Evolutionary conservation across 169 alveolate species (phyloP).

Genomic region (Perkinsus chesapeaki): DNA sequence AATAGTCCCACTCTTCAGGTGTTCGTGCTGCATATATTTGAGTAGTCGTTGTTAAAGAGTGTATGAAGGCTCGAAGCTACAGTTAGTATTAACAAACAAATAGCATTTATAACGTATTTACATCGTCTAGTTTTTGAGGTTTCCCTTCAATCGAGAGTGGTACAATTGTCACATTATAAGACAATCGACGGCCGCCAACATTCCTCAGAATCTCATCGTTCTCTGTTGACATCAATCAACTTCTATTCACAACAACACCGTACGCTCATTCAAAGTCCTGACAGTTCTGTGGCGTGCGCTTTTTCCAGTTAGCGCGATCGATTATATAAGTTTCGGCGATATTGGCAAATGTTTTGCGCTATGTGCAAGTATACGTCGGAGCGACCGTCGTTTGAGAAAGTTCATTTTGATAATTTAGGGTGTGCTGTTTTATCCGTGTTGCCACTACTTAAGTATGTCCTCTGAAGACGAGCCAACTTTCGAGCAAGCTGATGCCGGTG

Average conservation of each 20-base stretch:
- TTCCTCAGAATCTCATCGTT: no score
- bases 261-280: background rate
- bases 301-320: background rate
- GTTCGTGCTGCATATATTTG: background rate
- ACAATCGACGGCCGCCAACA: background rate
- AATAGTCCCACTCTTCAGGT: background rate
- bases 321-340: background rate
- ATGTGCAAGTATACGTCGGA: background rate
- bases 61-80: background rate
- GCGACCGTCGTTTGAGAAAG: background rate
- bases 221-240: background rate
- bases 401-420: background rate
- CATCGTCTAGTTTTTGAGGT: background rate
- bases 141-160: background rate
- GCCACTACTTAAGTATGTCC: constrained; percentile 15
- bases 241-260: background rate
- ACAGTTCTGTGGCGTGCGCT: background rate
- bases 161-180: background rate
- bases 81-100: background rate
- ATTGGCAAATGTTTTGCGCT: background rate
- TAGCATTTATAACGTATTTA: background rate
- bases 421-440: constrained; percentile 1
- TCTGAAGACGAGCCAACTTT: constrained; percentile 54
- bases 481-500: constrained; percentile 83
- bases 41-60: background rate